Evolutionary conservation across 2,329 filamentous ascomycete species (phyloP).

Genomic region (Hymenoscyphus occultus): DNA sequence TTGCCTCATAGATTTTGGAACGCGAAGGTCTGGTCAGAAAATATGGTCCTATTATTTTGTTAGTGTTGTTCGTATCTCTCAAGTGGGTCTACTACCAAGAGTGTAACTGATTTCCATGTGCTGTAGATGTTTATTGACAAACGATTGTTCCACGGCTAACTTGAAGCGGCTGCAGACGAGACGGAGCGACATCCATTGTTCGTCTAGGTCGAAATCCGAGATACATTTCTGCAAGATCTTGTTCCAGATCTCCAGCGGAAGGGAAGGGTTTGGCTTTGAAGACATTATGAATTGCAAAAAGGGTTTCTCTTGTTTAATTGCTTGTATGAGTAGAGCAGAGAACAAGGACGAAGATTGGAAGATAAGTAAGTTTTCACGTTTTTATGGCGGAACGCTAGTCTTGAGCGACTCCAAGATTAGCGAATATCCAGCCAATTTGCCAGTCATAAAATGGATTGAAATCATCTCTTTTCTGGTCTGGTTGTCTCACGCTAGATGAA

Average conservation of each 20-base stretch:
- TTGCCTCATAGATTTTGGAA: not conserved
- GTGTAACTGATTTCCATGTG: not conserved
- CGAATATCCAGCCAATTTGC: too few relatives aligned
- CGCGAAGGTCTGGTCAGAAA: not conserved
- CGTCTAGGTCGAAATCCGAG: not conserved
- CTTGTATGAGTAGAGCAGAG: not conserved
- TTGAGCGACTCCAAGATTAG: too few relatives aligned
- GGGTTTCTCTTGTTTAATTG: not conserved
- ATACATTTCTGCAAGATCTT: not conserved
- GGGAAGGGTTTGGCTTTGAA: not conserved
- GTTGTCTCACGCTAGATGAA: too few relatives aligned
- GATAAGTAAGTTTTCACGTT: too few relatives aligned
- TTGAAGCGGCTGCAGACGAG: not conserved
- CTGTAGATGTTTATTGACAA: not conserved
- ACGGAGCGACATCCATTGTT: slow-evolving; percentile 7
- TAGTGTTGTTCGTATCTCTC: not conserved
- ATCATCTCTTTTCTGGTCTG: too few relatives aligned
- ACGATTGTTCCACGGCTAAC: not conserved
- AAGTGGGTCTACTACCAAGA: not conserved
- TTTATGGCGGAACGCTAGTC: too few relatives aligned
- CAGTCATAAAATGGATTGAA: too few relatives aligned
- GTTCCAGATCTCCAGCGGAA: slow-evolving; percentile 1
- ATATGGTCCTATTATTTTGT: not conserved
- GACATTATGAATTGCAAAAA: not conserved
- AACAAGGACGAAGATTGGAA: too few relatives aligned